A percentile compares a stretch with the other conserved stretches of the same genome.
These are phyloP conservation scores for Melanopsichium pennsylvanicum DNA, from an alignment of 1,284 basidiomycete species.

Conservation along the genomic window DNA sequence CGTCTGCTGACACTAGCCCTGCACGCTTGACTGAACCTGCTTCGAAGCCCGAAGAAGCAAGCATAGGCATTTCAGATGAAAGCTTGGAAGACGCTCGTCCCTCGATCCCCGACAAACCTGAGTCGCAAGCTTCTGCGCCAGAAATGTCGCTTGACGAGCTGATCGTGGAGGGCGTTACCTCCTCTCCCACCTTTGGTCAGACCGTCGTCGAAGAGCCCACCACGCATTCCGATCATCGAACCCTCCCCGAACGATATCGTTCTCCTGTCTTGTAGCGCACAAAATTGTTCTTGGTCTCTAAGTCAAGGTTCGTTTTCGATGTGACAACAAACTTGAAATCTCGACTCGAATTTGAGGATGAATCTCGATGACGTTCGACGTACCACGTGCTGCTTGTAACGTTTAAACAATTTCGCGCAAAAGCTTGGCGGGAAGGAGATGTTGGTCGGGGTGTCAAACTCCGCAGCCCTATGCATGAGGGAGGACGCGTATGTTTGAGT, in stretches of 20 bases:
- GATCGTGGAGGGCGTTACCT: slow-evolving; percentile 6
- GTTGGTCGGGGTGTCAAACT: slow-evolving; percentile 23
- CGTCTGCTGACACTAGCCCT: no score
- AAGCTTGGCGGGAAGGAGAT: no score
- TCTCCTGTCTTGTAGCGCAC: no score
- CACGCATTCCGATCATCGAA: no score
- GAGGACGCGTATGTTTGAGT: neutral
- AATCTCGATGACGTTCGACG: no score
- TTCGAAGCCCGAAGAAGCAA: neutral
- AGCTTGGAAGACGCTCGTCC: neutral
- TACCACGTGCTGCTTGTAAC: no score
- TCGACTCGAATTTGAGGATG: no score
- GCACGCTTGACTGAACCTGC: neutral
- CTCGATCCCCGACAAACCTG: neutral
- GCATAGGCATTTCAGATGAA: neutral
- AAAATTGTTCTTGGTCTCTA: no score
- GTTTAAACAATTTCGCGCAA: no score
- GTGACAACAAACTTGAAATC: no score
- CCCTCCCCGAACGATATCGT: no score
- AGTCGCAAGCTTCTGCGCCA: neutral
- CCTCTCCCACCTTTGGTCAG: neutral
- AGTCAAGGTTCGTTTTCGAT: no score
- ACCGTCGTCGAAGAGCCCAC: neutral
- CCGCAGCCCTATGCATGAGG: slow-evolving; percentile 3
- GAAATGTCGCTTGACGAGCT: slow-evolving; percentile 17